Base-by-base conservation (phyloP, 2,329 filamentous ascomycete species). In the Piedraia hortae region DNA sequence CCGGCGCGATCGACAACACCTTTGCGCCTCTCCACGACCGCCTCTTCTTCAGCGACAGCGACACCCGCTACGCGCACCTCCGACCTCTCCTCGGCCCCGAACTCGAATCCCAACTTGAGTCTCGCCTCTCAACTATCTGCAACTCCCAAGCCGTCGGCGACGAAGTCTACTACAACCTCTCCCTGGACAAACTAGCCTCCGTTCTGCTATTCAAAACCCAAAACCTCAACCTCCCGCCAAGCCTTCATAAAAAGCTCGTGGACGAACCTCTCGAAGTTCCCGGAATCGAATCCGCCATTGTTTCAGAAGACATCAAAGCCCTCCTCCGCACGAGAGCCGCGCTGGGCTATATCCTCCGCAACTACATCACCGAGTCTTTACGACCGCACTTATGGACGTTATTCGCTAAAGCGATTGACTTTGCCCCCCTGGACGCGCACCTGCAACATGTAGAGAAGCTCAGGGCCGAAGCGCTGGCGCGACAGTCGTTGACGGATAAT, bases 151-250 rank as follows among this genome's bases (percentile, higher is more conserved):
- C n/a, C n/a, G n/a, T n/a, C n/a, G n/a, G n/a, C n/a, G n/a, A n/a
- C n/a, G n/a, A n/a, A n/a, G n/a, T n/a, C n/a, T 77, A 91, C 73
- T 90, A 72, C 44, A 63, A 77, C 7, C 48, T 89, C 12, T 85
- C 56, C 34, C 58, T 72, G 35, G 48, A 54, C 7, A 89, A 78
- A 39, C 56, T 91, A 1, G 37, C 70, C 4, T 38, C 44, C 2
- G 54, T 68, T 24, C 38, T 93, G 1, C 30, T 80, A 4, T 38
- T 45, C 10, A 93, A 91, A 43, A 77, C 78, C 4, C 54, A 56
- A 28, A 54, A 53, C 4, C 70, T 88, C 55, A 17, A 7, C 7
- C 47, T 93, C 6, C 78, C 85, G 2, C 47, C 52, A 4, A 89
- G 70, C 34, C 59, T 97, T 55, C 82, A 91, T 39, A 72, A 85